A percentile compares a stretch with the other conserved stretches of the same genome.
Evolutionary conservation across 495 filamentous ascomycete species (phyloP).

Genomic region (Haplographium delicatum): DNA sequence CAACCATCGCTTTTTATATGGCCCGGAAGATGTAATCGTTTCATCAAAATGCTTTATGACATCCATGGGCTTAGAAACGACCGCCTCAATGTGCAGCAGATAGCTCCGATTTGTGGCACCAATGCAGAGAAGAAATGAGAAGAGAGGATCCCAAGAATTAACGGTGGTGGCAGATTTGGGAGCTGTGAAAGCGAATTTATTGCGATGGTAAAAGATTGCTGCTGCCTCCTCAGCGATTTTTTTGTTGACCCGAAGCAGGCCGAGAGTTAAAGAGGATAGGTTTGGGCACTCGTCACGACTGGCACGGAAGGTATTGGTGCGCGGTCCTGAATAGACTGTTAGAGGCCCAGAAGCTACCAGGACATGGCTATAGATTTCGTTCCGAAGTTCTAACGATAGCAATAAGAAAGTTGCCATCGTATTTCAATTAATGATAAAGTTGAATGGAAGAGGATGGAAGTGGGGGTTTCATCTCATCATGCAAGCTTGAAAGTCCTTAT

Average conservation of each 20-base stretch:
- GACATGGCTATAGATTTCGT: slow-evolving; percentile 2
- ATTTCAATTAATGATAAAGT: too few relatives aligned
- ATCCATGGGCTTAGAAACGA: background rate
- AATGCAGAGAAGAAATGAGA: slow-evolving; percentile 1
- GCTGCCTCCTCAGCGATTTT: background rate
- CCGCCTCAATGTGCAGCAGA: slow-evolving; percentile 1
- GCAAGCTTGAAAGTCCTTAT: too few relatives aligned
- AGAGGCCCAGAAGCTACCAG: background rate
- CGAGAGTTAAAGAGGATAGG: background rate
- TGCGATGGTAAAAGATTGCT: slow-evolving; percentile 3
- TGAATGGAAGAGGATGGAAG: too few relatives aligned
- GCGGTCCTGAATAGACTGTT: background rate
- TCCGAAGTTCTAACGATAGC: slow-evolving; percentile 5
- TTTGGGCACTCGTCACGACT: background rate
- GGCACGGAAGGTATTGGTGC: background rate
- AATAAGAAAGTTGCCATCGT: slow-evolving; percentile 6
- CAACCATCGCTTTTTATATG: background rate
- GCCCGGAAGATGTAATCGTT: background rate
- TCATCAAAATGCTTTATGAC: background rate
- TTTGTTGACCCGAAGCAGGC: background rate
- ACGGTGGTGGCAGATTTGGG: too few relatives aligned
- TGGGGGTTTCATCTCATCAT: too few relatives aligned
- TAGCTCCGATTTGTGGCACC: background rate
- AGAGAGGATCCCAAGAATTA: slow-evolving; percentile 1
- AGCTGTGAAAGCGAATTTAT: background rate